phyloP scores from a whole-genome alignment of 2,329 filamentous ascomycete species.

The Trichophyton simii region DNA sequence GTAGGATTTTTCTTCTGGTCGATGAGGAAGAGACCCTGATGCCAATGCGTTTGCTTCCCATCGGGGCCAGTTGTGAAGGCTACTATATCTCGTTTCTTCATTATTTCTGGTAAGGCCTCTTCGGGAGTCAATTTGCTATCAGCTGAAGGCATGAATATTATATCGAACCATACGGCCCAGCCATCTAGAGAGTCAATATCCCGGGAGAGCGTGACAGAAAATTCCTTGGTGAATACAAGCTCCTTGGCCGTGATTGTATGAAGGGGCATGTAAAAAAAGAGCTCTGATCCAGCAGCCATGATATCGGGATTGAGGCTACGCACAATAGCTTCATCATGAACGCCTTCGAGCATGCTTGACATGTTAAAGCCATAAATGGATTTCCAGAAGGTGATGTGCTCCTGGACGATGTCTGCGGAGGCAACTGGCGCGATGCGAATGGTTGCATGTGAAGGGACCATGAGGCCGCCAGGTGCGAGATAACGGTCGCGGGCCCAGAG shows the following conservation, averaged over 20 bases:
- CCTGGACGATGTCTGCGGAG: constrained; percentile 63
- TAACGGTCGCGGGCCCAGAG: constrained; percentile 80
- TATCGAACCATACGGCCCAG: constrained; percentile 88
- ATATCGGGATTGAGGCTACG: constrained; percentile 52
- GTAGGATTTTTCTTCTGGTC: constrained; percentile 43
- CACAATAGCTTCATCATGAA: constrained; percentile 70
- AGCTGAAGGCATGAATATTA: constrained; percentile 63
- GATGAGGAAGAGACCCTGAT: constrained; percentile 64
- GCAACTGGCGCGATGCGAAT: constrained; percentile 71
- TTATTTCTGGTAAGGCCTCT: constrained; percentile 47
- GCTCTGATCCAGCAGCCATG: constrained; percentile 40
- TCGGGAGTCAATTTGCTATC: constrained; percentile 37
- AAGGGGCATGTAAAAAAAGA: constrained; percentile 65
- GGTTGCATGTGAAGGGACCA: constrained; percentile 76
- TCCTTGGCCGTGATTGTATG: constrained; percentile 60
- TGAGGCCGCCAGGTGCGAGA: constrained; percentile 62
- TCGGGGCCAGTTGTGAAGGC: constrained; percentile 79
- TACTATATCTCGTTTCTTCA: constrained; percentile 51
- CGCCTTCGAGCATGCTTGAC: constrained; percentile 72
- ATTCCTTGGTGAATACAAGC: constrained; percentile 60
- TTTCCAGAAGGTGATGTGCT: constrained; percentile 75
- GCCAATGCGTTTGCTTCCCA: constrained; percentile 76
- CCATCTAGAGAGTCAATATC: constrained; percentile 65
- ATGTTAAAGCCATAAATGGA: constrained; percentile 94
- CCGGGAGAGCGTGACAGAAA: constrained; percentile 48